Conservation (phyloP, 2,329 filamentous ascomycete genomes). For the Stenocarpella maydis region DNA sequence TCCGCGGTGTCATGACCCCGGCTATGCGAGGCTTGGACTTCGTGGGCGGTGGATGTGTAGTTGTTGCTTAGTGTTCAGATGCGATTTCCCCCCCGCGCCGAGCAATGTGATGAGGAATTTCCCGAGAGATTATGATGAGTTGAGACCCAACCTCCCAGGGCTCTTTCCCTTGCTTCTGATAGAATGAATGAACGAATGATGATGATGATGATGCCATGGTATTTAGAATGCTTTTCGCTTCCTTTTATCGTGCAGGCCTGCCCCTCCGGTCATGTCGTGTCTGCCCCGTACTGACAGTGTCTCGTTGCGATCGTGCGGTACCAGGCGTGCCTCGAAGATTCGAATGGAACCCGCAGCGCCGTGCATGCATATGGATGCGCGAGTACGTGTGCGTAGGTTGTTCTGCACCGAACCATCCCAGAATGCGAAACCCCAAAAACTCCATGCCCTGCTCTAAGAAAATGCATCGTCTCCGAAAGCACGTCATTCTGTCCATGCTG, state of each 20-base stretch:
- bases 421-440: constrained; percentile 33
- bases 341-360: constrained; percentile 12
- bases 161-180: constrained; percentile 26
- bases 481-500: constrained; percentile 7
- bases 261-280: constrained; percentile 10
- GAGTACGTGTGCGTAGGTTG: not conserved
- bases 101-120: constrained; percentile 29
- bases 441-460: constrained; percentile 33
- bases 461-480: constrained; percentile 31
- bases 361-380: not conserved
- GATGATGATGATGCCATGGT: constrained; percentile 19
- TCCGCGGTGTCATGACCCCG: not conserved
- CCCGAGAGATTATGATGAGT: constrained; percentile 21
- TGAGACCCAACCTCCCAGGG: constrained; percentile 26
- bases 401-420: constrained; percentile 28
- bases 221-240: constrained; percentile 26
- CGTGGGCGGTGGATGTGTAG: constrained; percentile 24
- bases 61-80: constrained; percentile 26
- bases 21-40: not conserved
- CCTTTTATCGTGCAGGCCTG: constrained; percentile 23
- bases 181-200: constrained; percentile 7
- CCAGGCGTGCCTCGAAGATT: constrained; percentile 9
- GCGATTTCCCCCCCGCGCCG: constrained; percentile 27
- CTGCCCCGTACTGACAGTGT: not conserved
- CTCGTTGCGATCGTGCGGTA: constrained; percentile 3